Evolutionary conservation across 768 basidiomycete species (phyloP).

Genomic region (Lactarius deliciosus): DNA sequence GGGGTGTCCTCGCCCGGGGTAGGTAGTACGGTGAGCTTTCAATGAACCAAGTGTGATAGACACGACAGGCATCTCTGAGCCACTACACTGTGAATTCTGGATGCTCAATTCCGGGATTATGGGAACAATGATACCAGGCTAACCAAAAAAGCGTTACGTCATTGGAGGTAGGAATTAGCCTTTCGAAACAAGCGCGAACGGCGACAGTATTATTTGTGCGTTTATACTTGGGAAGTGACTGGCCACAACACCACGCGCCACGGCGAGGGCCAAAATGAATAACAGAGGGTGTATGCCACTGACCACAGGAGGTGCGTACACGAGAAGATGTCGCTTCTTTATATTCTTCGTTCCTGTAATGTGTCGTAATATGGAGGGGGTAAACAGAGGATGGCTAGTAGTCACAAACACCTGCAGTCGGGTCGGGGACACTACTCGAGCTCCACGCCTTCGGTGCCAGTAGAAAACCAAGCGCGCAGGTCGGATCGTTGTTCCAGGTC

Average conservation of each 20-base stretch:
- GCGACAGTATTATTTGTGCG: neutral
- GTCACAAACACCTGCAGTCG: too few species aligned
- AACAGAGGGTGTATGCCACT: neutral
- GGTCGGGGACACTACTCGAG: too few species aligned
- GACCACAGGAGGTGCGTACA: too few species aligned
- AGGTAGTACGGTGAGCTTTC: constrained; percentile 1
- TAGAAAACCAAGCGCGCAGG: too few species aligned
- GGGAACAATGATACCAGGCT: constrained; percentile 14
- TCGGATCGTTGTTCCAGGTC: too few species aligned
- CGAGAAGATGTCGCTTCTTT: too few species aligned
- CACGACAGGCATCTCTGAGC: constrained; percentile 20
- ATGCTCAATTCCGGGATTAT: neutral
- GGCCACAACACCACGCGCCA: neutral
- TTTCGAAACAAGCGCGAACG: constrained; percentile 2
- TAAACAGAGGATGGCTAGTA: too few species aligned
- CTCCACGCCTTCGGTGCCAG: too few species aligned
- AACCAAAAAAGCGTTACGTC: neutral
- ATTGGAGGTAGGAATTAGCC: constrained; percentile 6
- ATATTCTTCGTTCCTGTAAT: too few species aligned
- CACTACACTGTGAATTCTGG: constrained; percentile 9
- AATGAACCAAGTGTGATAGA: constrained; percentile 22
- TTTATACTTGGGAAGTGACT: neutral
- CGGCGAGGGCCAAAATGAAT: neutral
- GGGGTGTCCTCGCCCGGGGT: neutral
- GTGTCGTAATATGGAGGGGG: too few species aligned